These are phyloP conservation scores for Wickerhamiella sergipiensis DNA, from an alignment of 805 yeast species.

Conservation along the genomic window DNA sequence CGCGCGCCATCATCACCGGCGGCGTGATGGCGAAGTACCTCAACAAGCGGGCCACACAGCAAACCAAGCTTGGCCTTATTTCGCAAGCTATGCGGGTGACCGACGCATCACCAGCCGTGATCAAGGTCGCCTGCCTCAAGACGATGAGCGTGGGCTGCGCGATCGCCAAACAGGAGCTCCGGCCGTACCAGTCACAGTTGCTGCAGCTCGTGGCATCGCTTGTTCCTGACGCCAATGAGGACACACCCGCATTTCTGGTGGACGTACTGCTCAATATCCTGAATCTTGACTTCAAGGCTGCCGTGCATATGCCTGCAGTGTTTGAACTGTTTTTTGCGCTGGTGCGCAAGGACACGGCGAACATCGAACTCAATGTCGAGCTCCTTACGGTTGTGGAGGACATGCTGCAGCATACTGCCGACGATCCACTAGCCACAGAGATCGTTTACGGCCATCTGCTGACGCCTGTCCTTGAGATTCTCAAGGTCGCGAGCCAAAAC, in stretches of 20 bases:
- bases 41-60: constrained; percentile 8
- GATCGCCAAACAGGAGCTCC: constrained; percentile 13
- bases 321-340: constrained; percentile 47
- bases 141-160: constrained; percentile 8
- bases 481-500: constrained; percentile 3
- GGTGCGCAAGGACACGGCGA: constrained; percentile 61
- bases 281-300: constrained; percentile 30
- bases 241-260: constrained; percentile 57
- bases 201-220: constrained; percentile 32
- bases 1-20: constrained; percentile 15
- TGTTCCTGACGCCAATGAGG: constrained; percentile 57
- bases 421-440: constrained; percentile 17
- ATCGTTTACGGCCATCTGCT: constrained; percentile 10
- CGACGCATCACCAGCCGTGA: constrained; percentile 3
- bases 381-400: constrained; percentile 55
- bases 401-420: constrained; percentile 36
- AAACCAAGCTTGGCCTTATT: constrained; percentile 10
- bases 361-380: constrained; percentile 53
- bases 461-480: constrained; percentile 11
- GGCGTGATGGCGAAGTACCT: constrained; percentile 15
- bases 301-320: constrained; percentile 24
- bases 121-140: constrained; percentile 9
- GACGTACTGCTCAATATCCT: constrained; percentile 55
- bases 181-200: constrained; percentile 18
- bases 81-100: constrained; percentile 7